Base-by-base conservation (phyloP, 768 basidiomycete species). In the Rubroboletus pulcherrimus region DNA sequence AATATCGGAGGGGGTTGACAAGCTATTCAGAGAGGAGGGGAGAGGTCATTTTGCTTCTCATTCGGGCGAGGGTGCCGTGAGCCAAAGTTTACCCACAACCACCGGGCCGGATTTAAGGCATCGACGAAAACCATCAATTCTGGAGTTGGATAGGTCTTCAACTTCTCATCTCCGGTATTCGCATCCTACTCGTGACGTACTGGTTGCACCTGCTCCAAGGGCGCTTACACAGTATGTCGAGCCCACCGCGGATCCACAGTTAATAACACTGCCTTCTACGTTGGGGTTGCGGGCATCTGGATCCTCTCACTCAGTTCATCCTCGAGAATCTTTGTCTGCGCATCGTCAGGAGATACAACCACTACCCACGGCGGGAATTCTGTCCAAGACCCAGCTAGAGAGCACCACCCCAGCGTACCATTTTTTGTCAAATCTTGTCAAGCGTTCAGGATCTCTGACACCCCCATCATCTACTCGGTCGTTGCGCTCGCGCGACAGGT, bases 141-240 rank as follows among this genome's bases (percentile, higher is more conserved):
- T 73, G 11, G 65, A 81, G 72, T 55, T 66, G 73, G 49, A 71
- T 56, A 29, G 59, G 59, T 52, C 68, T 57, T 49, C 62, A 44
- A 43, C 50, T 51, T 63, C 67, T 15, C 76, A 81, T 21, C 71
- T 89, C 19, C 77, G 77, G 51, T 77, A 82, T 38, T 81, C 82
- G 2, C 73, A 72, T 44, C 79, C 79, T 51, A 74, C 77, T 42
- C 80, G 85, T 26, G 75, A 76, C 40, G 69, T 78, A 45, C 78
- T 89, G 31, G 72, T 91, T 51, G 73, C 88, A 0, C 87, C 84
- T 29, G 78, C 90, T 9, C 88, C 90, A 2, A 79, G 88, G 38
- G 87, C 90, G 2, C 64, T 92, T 37, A 91, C 90, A 2, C 85
- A 89, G 68, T 89, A 85, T 63, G 77, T 87, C 37, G 84, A 80